Percentiles rank a stretch among this genome's conserved stretches.
Conservation (phyloP, 106 monocot genomes). For the Apostasia ramifera region DNA sequence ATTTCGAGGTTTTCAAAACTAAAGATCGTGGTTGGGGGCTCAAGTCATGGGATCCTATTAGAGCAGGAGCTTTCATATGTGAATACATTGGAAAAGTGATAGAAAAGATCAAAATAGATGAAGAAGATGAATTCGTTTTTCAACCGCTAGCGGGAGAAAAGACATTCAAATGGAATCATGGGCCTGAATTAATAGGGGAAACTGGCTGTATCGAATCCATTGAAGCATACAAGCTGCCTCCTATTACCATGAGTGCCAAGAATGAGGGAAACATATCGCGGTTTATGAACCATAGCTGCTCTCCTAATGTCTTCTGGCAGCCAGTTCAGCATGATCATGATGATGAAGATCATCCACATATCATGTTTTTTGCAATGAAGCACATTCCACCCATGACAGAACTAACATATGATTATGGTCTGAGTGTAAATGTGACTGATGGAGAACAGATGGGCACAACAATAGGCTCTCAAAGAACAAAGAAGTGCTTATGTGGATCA, state of each 20-base stretch:
- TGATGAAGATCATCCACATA: slow-evolving; percentile 36
- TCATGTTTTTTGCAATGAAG: slow-evolving; percentile 55
- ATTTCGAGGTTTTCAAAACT: slow-evolving; percentile 70
- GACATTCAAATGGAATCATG: slow-evolving; percentile 57
- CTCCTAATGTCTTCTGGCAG: slow-evolving; percentile 60
- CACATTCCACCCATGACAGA: slow-evolving; percentile 84
- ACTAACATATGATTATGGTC: slow-evolving; percentile 71
- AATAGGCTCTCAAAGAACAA: neutral
- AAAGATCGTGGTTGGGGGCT: slow-evolving; percentile 65
- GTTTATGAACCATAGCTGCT: slow-evolving; percentile 65
- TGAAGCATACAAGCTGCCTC: slow-evolving; percentile 16
- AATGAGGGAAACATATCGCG: slow-evolving; percentile 45
- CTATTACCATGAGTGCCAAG: slow-evolving; percentile 49
- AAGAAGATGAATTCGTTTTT: slow-evolving; percentile 52
- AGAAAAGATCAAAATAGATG: slow-evolving; percentile 8
- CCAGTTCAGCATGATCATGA: slow-evolving; percentile 46
- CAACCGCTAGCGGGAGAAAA: slow-evolving; percentile 22
- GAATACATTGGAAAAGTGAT: slow-evolving; percentile 51
- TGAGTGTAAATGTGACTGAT: slow-evolving; percentile 10
- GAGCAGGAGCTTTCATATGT: slow-evolving; percentile 58
- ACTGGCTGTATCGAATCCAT: slow-evolving; percentile 10
- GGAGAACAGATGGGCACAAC: neutral
- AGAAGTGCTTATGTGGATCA: slow-evolving; percentile 36
- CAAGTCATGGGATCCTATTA: slow-evolving; percentile 71
- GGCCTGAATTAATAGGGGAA: slow-evolving; percentile 53